A percentile compares a stretch with the other conserved stretches of the same genome.
Conservation (phyloP, 1,139 yeast genomes). For the Candida buenavistaensis region DNA sequence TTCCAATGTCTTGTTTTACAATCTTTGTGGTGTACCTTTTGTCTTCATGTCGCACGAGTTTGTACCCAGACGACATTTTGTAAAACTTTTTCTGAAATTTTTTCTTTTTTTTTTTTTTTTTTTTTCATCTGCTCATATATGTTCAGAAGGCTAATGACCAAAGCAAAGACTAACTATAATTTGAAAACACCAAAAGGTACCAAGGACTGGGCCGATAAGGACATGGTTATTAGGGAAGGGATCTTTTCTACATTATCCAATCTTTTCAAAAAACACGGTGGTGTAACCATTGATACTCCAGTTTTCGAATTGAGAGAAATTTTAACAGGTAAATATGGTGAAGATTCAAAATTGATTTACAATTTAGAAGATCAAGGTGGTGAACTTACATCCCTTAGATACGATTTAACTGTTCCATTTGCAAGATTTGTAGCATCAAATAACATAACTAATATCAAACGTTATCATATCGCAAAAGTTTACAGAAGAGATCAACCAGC, state of each 20-base stretch:
- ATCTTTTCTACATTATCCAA: conserved; percentile 70
- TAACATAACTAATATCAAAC: conserved; percentile 81
- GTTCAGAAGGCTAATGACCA: no score
- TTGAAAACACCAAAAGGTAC: conserved; percentile 97
- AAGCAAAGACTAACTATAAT: no score
- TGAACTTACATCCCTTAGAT: conserved; percentile 89
- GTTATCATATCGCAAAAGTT: conserved; percentile 96
- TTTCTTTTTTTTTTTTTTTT: no score
- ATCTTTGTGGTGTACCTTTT: no score
- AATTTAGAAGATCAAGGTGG: conserved; percentile 98
- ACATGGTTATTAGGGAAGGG: conserved; percentile 91
- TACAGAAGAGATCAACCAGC: conserved; percentile 99
- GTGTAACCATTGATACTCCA: conserved; percentile 96
- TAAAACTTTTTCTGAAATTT: no score
- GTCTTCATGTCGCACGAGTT: no score
- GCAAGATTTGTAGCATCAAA: conserved; percentile 97
- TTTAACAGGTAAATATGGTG: conserved; percentile 95
- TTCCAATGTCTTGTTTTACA: no score
- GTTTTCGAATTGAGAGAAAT: conserved; percentile 95
- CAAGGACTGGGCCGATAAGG: conserved; percentile 97
- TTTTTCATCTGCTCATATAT: no score
- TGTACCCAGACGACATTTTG: no score
- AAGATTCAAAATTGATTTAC: conserved; percentile 92
- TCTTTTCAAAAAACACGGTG: conserved; percentile 93
- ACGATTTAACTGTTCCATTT: conserved; percentile 96